phyloP scores from a whole-genome alignment of 192 early-diverging fungal genomes.

The Coemansia sp. region DNA sequence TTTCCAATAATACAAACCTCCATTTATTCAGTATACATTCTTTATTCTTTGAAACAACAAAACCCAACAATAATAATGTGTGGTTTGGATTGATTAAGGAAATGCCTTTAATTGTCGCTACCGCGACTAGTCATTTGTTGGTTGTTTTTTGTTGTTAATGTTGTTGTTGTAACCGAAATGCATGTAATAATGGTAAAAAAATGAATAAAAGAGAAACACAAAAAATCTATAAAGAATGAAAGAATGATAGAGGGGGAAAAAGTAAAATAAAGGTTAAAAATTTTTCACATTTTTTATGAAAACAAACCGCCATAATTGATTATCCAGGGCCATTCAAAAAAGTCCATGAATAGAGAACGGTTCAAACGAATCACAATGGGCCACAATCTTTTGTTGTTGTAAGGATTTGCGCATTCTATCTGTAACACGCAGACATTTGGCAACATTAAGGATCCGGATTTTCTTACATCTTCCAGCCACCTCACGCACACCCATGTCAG shows the following conservation, averaged over 20 bases:
- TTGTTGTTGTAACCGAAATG: not conserved
- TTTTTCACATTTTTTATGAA: constrained; percentile 1
- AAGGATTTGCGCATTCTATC: constrained; percentile 13
- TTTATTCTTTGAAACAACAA: no score
- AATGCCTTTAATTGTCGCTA: no score
- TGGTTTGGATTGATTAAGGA: no score
- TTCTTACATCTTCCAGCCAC: constrained; percentile 21
- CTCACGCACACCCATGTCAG: constrained; percentile 49
- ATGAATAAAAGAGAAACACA: no score
- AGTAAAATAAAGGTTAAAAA: not conserved
- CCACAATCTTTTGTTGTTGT: constrained; percentile 9
- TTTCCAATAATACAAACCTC: no score
- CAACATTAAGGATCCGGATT: constrained; percentile 48
- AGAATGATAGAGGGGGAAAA: no score
- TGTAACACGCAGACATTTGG: constrained; percentile 45
- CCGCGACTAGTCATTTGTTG: not conserved
- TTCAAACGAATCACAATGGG: constrained; percentile 20
- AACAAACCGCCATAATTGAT: constrained; percentile 7
- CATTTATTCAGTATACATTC: no score
- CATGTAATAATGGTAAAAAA: no score
- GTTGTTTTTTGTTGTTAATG: not conserved
- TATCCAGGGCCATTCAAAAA: no score
- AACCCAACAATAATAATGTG: no score
- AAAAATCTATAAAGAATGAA: no score
- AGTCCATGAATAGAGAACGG: no score